Evolutionary conservation across 495 filamentous ascomycete species (phyloP), one percentile per base, ranked within the genome.

Genomic region (Elaphomyces granulatus): DNA sequence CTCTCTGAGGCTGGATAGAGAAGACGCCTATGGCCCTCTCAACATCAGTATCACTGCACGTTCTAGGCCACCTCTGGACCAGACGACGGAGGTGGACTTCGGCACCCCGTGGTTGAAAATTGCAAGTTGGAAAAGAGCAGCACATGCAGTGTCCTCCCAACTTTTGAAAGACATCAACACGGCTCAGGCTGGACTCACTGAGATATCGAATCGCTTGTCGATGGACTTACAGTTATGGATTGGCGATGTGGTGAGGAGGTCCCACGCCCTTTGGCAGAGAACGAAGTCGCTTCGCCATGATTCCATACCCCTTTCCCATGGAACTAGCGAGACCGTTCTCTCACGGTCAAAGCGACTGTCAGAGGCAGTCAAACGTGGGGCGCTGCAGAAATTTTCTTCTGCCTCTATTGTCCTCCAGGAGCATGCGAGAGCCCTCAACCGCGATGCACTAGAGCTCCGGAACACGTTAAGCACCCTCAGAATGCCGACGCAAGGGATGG

Each of bases 31-130:
- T 38, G 75, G 77, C 4, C 34, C 65, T 38, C 50, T 81, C 45
- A 69, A 77, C 39, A 61, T 80, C 35, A 71, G 65, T 8, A 60
- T 81, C 28, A 64, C 59, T 48, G 67, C 71, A 20, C 55, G 59
- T 37, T 64, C 69, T 8, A 73, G 65, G 47, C 63, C 69, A 4
- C 52, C 60, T n/a, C 41, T 72, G 30, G 59, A 65, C n/a, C 64
- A 80, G 51, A 68, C 50, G 9, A 66, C 72, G 12, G 50, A 63
- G 17, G 55, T 78, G 32, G 73, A 76, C 46, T 71, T 81, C 47
- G 75, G 77, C n/a, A 71, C 64, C 1, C 70, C 69, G 12, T 79
- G 74, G 74, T 51, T 76, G 38, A 75, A 73, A 46, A 57, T 74
- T 43, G 61, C 62, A 31, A 68, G 66, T 15, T 77, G 74, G 72